Evolutionary conservation across 2,329 filamentous ascomycete species (phyloP).

Genomic region (Epichloe hybrida): DNA sequence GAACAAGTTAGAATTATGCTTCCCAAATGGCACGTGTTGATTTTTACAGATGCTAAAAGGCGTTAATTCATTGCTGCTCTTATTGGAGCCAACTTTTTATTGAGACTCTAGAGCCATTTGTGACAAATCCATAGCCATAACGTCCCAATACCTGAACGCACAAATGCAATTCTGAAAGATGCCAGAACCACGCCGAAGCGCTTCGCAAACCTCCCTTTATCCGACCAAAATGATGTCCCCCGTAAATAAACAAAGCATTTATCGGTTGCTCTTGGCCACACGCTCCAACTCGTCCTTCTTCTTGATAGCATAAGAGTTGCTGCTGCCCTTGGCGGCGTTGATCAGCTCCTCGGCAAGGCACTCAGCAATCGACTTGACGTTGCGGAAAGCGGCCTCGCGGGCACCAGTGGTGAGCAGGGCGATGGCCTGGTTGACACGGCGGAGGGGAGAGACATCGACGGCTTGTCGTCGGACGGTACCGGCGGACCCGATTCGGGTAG

Average conservation of each 20-base stretch:
- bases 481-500: constrained; percentile 96
- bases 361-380: constrained; percentile 99
- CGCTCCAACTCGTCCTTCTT: constrained; percentile 99
- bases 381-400: constrained; percentile 97
- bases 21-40: not conserved
- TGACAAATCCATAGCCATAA: constrained; percentile 27
- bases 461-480: constrained; percentile 99
- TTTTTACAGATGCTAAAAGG: not conserved
- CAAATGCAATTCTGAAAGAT: constrained; percentile 34
- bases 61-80: constrained; percentile 22
- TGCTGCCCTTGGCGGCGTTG: constrained; percentile 99
- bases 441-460: constrained; percentile 98
- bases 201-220: constrained; percentile 18
- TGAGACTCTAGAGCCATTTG: constrained; percentile 29
- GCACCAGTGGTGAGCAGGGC: constrained; percentile 97
- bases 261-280: constrained; percentile 99
- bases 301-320: constrained; percentile 99
- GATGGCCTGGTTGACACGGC: constrained; percentile 99
- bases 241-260: constrained; percentile 37
- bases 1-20: too few relatives aligned
- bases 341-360: constrained; percentile 99
- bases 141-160: constrained; percentile 34
- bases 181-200: constrained; percentile 31
- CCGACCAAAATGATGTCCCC: constrained; percentile 4
- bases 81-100: constrained; percentile 29